These are phyloP conservation scores for Plantago ovata DNA, from an alignment of 257 asterid genomes.

Conservation along the genomic window DNA sequence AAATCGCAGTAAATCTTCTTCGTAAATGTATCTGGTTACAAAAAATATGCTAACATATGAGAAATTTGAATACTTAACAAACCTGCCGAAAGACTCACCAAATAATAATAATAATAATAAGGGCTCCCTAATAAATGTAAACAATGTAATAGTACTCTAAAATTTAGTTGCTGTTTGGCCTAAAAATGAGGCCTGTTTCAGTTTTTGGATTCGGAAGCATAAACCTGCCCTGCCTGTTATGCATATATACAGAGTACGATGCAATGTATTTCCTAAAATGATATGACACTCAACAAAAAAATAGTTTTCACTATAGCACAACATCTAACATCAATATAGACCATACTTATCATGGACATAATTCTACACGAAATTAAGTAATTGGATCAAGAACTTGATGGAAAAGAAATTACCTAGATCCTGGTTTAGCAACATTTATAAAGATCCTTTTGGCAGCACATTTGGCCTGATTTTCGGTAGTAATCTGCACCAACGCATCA, in stretches of 20 bases:
- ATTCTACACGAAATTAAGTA: background rate
- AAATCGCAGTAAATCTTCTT: constrained; percentile 76
- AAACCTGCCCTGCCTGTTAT: too few relatives aligned
- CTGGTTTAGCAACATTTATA: constrained; percentile 62
- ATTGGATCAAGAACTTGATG: background rate
- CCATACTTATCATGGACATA: too few relatives aligned
- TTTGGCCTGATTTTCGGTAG: constrained; percentile 72
- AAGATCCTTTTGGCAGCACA: constrained; percentile 83
- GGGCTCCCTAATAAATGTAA: too few relatives aligned
- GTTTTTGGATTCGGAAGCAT: too few relatives aligned
- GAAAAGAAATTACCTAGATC: constrained; percentile 44
- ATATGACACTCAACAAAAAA: too few relatives aligned
- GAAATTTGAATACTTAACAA: background rate
- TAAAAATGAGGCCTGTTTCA: too few relatives aligned
- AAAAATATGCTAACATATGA: constrained; percentile 7
- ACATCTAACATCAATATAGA: too few relatives aligned
- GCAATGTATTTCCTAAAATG: background rate
- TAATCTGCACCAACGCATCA: constrained; percentile 61
- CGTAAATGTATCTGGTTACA: constrained; percentile 45
- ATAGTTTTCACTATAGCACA: too few relatives aligned
- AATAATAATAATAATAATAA: background rate
- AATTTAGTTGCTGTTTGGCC: too few relatives aligned
- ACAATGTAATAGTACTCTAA: too few relatives aligned
- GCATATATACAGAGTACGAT: background rate
- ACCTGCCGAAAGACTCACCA: background rate